These are phyloP conservation scores for Domatiomyces catenatus DNA, from an alignment of 2,329 filamentous ascomycete species.

Conservation along the genomic window DNA sequence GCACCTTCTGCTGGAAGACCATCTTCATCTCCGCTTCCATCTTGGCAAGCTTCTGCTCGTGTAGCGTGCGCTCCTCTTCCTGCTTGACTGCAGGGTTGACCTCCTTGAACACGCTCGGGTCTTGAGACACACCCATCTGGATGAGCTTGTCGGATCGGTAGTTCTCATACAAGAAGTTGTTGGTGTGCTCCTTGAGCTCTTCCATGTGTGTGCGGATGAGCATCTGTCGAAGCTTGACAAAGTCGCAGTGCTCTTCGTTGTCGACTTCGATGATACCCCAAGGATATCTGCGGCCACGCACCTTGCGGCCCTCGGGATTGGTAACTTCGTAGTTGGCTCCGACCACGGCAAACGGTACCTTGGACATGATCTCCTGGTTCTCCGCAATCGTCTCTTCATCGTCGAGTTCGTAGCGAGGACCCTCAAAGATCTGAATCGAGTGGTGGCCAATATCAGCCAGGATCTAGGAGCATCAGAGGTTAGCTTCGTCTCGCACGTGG, in stretches of 20 bases:
- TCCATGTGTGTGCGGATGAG: slow-evolving; percentile 99
- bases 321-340: slow-evolving; percentile 91
- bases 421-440: slow-evolving; percentile 97
- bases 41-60: slow-evolving; percentile 99
- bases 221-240: slow-evolving; percentile 99
- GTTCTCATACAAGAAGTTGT: slow-evolving; percentile 98
- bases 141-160: slow-evolving; percentile 99
- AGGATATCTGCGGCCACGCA: slow-evolving; percentile 88
- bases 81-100: slow-evolving; percentile 99
- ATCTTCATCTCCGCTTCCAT: slow-evolving; percentile 99
- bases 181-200: slow-evolving; percentile 99
- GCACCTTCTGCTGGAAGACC: slow-evolving; percentile 99
- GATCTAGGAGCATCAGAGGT: slow-evolving; percentile 51
- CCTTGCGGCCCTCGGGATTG: slow-evolving; percentile 81
- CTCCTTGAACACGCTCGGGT: slow-evolving; percentile 99
- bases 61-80: slow-evolving; percentile 91
- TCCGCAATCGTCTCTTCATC: slow-evolving; percentile 99
- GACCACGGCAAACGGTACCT: slow-evolving; percentile 95
- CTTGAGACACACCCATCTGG: slow-evolving; percentile 94
- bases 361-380: slow-evolving; percentile 99
- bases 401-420: slow-evolving; percentile 93
- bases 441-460: slow-evolving; percentile 93
- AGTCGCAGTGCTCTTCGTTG: slow-evolving; percentile 99
- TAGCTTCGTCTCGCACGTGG: slow-evolving; percentile 11
- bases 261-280: slow-evolving; percentile 99